Conservation (phyloP, 78 protist species). For the Speleostelium caveatum region DNA sequence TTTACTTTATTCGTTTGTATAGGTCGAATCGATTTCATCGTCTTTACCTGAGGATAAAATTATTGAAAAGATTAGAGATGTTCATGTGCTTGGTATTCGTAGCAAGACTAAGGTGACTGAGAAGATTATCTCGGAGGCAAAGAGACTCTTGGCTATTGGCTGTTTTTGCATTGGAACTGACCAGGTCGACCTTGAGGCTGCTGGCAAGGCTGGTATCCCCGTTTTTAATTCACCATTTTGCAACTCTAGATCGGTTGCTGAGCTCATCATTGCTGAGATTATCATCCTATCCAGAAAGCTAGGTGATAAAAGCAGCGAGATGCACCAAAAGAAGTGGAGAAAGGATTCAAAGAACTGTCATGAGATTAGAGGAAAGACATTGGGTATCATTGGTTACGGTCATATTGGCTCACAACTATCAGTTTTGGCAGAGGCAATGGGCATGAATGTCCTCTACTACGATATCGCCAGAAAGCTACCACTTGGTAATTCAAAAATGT, state of each 20-base stretch:
- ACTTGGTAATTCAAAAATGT: slow-evolving; percentile 86
- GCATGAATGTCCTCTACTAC: slow-evolving; percentile 91
- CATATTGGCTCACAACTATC: slow-evolving; percentile 91
- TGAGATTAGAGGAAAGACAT: slow-evolving; percentile 94
- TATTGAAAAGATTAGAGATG: slow-evolving; percentile 83
- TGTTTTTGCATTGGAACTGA: slow-evolving; percentile 97
- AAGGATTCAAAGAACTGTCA: slow-evolving; percentile 83
- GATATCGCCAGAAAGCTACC: slow-evolving; percentile 86
- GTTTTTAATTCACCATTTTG: slow-evolving; percentile 51
- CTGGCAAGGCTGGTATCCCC: slow-evolving; percentile 75
- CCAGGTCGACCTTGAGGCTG: slow-evolving; percentile 87
- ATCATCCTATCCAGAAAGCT: slow-evolving; percentile 91
- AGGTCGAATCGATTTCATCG: slow-evolving; percentile 76
- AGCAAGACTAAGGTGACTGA: slow-evolving; percentile 89
- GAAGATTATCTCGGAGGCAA: slow-evolving; percentile 82
- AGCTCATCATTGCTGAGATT: slow-evolving; percentile 91
- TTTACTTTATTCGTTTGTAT: neutral
- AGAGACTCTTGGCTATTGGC: slow-evolving; percentile 88
- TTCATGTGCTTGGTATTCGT: slow-evolving; percentile 90
- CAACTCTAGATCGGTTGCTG: slow-evolving; percentile 79
- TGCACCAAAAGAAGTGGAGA: slow-evolving; percentile 90
- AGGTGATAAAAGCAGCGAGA: slow-evolving; percentile 84
- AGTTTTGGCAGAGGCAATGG: slow-evolving; percentile 95
- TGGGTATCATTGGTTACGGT: slow-evolving; percentile 92
- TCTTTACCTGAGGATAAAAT: slow-evolving; percentile 84